phyloP scores from a whole-genome alignment of 108 stramenopile species.

The Craspedostauros australis region DNA sequence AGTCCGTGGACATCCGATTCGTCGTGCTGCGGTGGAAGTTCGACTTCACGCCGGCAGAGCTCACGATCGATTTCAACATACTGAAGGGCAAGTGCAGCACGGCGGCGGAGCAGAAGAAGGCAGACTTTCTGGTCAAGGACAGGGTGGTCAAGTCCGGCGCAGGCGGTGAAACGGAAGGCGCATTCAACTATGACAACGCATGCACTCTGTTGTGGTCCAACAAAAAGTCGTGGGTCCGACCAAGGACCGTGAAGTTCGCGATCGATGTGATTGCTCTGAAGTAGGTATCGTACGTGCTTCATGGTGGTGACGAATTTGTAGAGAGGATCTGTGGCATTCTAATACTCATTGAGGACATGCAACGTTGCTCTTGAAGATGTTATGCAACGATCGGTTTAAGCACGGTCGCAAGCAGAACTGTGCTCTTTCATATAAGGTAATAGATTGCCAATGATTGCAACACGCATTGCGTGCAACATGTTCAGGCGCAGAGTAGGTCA shows the following conservation, averaged over 20 bases:
- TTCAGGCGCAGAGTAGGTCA: no score
- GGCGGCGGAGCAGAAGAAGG: conserved; percentile 31
- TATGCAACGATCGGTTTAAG: no score
- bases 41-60: conserved; percentile 64
- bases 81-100: conserved; percentile 68
- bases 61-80: conserved; percentile 62
- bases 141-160: conserved; percentile 69
- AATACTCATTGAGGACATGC: no score
- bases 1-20: conserved; percentile 27
- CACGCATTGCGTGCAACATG: no score
- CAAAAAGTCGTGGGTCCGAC: conserved; percentile 79
- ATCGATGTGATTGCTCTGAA: conserved; percentile 64
- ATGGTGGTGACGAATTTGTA: no score
- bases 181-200: conserved; percentile 64
- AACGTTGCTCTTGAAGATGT: no score
- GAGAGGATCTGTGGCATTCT: no score
- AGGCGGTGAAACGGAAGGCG: conserved; percentile 68
- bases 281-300: no score
- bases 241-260: conserved; percentile 68
- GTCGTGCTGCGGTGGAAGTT: conserved; percentile 82
- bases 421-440: no score
- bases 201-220: conserved; percentile 85
- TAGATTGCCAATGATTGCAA: no score
- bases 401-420: no score
- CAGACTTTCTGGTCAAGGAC: conserved; percentile 48